Base-by-base conservation (phyloP, 352 stramenopile genomes). In the Blastocystis sp. region DNA sequence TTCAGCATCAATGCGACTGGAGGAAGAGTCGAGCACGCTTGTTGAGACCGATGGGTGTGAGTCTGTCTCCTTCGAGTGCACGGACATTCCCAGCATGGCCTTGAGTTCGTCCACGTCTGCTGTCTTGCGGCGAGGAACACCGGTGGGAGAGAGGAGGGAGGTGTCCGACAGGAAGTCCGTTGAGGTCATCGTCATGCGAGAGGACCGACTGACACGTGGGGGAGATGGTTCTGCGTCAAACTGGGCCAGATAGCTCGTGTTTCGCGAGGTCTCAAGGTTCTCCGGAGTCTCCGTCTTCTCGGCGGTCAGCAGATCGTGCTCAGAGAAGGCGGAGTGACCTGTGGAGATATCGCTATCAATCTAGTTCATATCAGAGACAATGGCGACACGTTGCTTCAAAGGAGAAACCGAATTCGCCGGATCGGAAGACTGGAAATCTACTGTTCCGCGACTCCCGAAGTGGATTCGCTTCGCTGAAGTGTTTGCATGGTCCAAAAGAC, bases 231-330 rank as follows among this genome's bases (percentile, higher is more conserved):
- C 70, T 4, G 13, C 26, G n/a, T 81, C 70, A 26, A 81, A 81
- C 43, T 81, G 70, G 20, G 70, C 43, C 4, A 81, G 45, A 81
- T 62, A 62, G 43, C 70, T 81, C 9, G 70, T 50, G 70, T 81
- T 81, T 26, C 70, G 70, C 41, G 37, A 62, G 8, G 70, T 81
- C 39, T 81, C 70, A 4, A 26, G 70, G 37, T 26, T 41, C n/a
- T 81, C 70, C 34, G 70, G 70, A n/a, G 11, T 59, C 11, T 59
- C 50, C 1, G 30, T 34, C 30, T 34, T 34, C 30, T 34, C 30
- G 30, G 30, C 30, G 30, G 30, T 34, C 50, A n/a, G 50, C 11
- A 41, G 65, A 34, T 63, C 70, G 34, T 62, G 26, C 55, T 81
- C 70, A 16, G 70, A 65, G 20, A 81, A 18, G 34, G 70, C 70